These are phyloP conservation scores for Durio zibethinus DNA, from an alignment of 345 rosid species.

Conservation along the genomic window DNA sequence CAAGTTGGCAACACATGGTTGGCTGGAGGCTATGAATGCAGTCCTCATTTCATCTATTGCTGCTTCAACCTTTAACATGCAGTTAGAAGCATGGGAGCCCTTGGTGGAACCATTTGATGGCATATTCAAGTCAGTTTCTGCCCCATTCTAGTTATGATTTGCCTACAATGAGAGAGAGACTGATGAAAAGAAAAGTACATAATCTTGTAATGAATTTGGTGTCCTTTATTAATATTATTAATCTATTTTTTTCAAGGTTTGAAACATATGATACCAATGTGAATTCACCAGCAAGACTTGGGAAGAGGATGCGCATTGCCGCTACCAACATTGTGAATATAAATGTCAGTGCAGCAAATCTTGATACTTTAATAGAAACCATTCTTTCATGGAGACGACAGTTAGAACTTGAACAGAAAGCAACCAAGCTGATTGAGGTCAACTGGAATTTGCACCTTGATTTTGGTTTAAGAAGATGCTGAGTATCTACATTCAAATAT, in stretches of 20 bases:
- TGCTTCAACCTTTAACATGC: conserved; percentile 89
- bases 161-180: not conserved
- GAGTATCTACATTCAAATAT: not conserved
- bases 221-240: conserved; percentile 13
- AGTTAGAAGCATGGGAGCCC: conserved; percentile 98
- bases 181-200: not conserved
- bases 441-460: conserved; percentile 3
- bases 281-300: conserved; percentile 55
- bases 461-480: conserved; percentile 12
- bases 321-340: conserved; percentile 80
- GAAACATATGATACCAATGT: conserved; percentile 77
- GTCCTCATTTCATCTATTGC: conserved; percentile 87
- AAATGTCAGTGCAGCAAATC: conserved; percentile 85
- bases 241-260: conserved; percentile 50
- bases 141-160: conserved; percentile 16
- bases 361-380: conserved; percentile 68
- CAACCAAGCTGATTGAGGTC: conserved; percentile 74
- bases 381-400: conserved; percentile 90
- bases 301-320: conserved; percentile 80
- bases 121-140: conserved; percentile 78
- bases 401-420: conserved; percentile 81
- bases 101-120: conserved; percentile 99
- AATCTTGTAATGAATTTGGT: conserved; percentile 10
- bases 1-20: conserved; percentile 96
- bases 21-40: conserved; percentile 89